These are phyloP conservation scores for Mortierella polycephala DNA, from an alignment of 371 early-diverging fungal species.

Conservation along the genomic window DNA sequence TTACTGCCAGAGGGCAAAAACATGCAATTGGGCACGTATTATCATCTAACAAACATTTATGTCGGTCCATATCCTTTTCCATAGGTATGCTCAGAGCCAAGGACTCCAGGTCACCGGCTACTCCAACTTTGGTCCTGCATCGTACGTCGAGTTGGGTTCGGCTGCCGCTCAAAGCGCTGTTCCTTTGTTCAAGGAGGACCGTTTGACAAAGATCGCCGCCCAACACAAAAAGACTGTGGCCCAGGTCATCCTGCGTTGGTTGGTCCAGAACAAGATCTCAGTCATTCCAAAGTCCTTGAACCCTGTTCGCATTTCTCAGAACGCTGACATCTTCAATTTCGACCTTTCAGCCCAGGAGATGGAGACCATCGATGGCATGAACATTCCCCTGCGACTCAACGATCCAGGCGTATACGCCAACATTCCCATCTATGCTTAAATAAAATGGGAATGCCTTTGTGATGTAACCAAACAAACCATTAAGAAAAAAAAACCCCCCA, in stretches of 20 bases:
- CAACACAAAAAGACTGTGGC: conserved; percentile 56
- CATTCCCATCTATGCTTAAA: conserved; percentile 52
- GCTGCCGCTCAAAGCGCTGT: conserved; percentile 46
- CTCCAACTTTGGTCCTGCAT: conserved; percentile 70
- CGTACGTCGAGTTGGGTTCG: conserved; percentile 60
- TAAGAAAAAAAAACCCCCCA: conserved; percentile 17
- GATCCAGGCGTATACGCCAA: conserved; percentile 48
- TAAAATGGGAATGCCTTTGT: neutral
- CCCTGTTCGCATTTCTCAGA: conserved; percentile 60
- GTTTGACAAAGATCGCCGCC: conserved; percentile 53
- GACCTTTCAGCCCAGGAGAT: conserved; percentile 54
- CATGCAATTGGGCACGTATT: neutral
- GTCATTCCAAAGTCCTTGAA: conserved; percentile 76
- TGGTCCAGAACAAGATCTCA: conserved; percentile 62
- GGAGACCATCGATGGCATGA: conserved; percentile 30
- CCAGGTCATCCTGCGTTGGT: conserved; percentile 70
- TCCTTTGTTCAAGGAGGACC: conserved; percentile 47
- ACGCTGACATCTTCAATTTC: conserved; percentile 58
- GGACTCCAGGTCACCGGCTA: conserved; percentile 70
- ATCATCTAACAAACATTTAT: neutral
- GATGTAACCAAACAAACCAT: conserved; percentile 39
- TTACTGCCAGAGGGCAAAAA: neutral
- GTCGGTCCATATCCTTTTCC: neutral
- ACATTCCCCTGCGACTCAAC: conserved; percentile 40
- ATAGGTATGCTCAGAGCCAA: conserved; percentile 55